Base-by-base conservation (phyloP, 768 basidiomycete genomes). In the Auricularia cornea region DNA sequence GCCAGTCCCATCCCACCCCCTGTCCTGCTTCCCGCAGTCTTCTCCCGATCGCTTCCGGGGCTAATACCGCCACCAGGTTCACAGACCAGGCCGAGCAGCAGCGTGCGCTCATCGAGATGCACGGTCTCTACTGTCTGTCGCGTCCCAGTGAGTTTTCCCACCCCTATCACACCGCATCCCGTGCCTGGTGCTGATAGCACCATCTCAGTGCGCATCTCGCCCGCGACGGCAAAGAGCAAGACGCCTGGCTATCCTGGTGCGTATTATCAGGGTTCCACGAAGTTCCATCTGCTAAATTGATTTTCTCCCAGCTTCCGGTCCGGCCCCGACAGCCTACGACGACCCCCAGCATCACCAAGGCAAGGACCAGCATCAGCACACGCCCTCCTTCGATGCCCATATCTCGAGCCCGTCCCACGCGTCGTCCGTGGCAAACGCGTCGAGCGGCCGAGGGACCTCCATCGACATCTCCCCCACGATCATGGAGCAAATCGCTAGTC, bases 61-160 rank as follows among this genome's bases (percentile, higher is more conserved):
- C 41, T 60, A 20, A 38, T 12, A 33, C 26, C n/a, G 59, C 48
- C 10, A 48, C n/a, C 66, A 92, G 90, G 65, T 96, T 96, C 73
- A 90, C 89, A 3, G 89, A 93, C 64, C 92, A 94, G 72, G 78
- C 83, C 35, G 94, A 97, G 73, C 91, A 93, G 72, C 88, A 91
- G 70, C 87, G 94, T 54, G 93, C 93, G 2, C 79, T 96, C 63
- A 88, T 88, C 62, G 92, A 92, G 77, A 94, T 92, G 91, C 91
- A 92, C 69, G 93, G 92, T 12, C 78, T 94, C 14, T 94, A 94
- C 70, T 93, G 92, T 71, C 81, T 92, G 59, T 92, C 90, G 40
- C 84, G 92, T 64, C 93, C 92, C 57, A 94, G 92, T 93, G 74
- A 66, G 89, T 52, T 52, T 52, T n/a, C 51, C 30, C 18, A 31